phyloP scores from a whole-genome alignment of 495 filamentous ascomycete species.

The Clavariopsis aquatica region DNA sequence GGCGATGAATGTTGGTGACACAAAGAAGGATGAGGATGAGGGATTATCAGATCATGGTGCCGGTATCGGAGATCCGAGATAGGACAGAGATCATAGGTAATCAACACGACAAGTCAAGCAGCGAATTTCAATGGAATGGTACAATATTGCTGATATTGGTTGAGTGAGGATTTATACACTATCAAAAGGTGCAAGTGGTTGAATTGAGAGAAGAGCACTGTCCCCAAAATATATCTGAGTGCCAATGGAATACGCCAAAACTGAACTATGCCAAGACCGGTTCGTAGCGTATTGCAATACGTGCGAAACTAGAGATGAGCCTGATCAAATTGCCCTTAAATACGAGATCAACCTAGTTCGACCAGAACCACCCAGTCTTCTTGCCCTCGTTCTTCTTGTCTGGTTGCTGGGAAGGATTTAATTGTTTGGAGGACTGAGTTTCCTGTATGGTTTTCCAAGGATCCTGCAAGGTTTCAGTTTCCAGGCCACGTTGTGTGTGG shows the following conservation, averaged over 20 bases:
- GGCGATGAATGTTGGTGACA: background rate
- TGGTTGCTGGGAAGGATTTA: background rate
- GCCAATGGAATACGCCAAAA: background rate
- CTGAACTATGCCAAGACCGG: no score
- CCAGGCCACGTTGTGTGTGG: slow-evolving; percentile 38
- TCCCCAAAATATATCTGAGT: background rate
- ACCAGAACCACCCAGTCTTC: slow-evolving; percentile 41
- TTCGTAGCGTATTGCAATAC: background rate
- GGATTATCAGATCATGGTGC: slow-evolving; percentile 8
- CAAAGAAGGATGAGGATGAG: background rate
- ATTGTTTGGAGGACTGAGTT: slow-evolving; percentile 3
- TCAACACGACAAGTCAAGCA: no score
- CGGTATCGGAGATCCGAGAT: slow-evolving; percentile 20
- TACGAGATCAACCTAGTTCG: slow-evolving; percentile 11
- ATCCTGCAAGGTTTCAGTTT: slow-evolving; percentile 7
- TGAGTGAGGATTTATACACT: background rate
- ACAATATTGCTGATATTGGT: background rate
- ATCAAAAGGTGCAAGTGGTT: background rate
- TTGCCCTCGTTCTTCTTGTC: slow-evolving; percentile 21
- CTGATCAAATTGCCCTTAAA: no score
- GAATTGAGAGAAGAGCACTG: background rate
- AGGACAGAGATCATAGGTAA: background rate
- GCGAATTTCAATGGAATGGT: no score
- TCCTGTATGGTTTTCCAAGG: slow-evolving; percentile 20
- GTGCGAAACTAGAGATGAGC: no score